Evolutionary conservation across 2,329 filamentous ascomycete species (phyloP), one percentile per base, ranked within the genome.

Genomic region (Aspergillus aculeatinus): DNA sequence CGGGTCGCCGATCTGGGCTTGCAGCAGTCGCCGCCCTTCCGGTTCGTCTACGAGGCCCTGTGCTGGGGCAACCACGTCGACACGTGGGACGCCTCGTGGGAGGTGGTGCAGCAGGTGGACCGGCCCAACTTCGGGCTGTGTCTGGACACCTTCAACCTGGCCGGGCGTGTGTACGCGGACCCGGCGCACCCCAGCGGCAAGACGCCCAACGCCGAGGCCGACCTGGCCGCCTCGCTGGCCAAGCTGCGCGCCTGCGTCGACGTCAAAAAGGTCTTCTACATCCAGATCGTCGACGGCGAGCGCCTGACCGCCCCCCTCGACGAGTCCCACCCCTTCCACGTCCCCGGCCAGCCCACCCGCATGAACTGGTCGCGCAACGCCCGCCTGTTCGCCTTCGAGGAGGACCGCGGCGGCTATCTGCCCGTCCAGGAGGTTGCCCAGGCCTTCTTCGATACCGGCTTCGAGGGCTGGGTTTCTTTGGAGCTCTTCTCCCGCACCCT

Each of bases 301-400:
- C 79, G 82, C 4, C 79, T 92, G 3, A 68, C 73, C 0, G 67
- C 76, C 11, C 89, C 89, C 0, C 73, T 93, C 9, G 67, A 81
- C 2, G 70, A 80, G 21, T 81, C 79, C 1, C 87, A 91, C 70
- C 71, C 78, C 5, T 89, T 84, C 67, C 83, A 88, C 75, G 77
- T 83, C 9, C 72, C 80, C 0, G 81, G 79, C 4, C 87, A 89
- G 72, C 83, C 82, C 16, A 70, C 83, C 2, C 77, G 87, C 3
- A 93, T 94, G 90, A 90, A 83, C 68, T 94, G 90, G 90, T 90
- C 85, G 42, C 78, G 90, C 19, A 92, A 92, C 70, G 90, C 88
- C 63, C 80, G 90, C 19, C 73, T 89, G 3, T 92, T 89, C 69
- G 85, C 89, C 62, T 87, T 89, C 65, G 78, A 88, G 70, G 75